Base-by-base conservation (phyloP, 108 stramenopile genomes). In the Fragilariopsis cylindrus region DNA sequence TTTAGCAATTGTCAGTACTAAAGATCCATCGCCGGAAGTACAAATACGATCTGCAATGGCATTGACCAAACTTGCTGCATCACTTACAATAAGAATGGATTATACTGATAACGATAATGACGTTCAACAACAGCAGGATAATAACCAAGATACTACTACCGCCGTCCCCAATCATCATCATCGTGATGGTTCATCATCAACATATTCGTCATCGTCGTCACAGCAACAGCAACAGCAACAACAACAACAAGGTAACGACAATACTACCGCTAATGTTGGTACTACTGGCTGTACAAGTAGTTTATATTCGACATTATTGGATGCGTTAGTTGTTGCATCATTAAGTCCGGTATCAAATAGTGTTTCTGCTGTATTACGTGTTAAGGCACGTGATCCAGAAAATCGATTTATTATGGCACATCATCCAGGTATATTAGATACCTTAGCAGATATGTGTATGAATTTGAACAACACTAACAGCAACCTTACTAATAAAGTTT, bases 301-400 rank as follows among this genome's bases (percentile, higher is more conserved):
- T 30, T 45, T 63, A 41, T 86, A 84, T 76, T 64, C 71, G 8
- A 66, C 78, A 8, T 76, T 94, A 2, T 55, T 94, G 50, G 87
- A 91, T 78, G 88, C 93, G 6, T 81, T 94, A 45, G 90, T 94
- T 7, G 84, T 81, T 18, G 91, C 93, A 65, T 94, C 93, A 16
- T 67, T 84, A 16, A 86, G 90, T 70, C 60, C 65, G 3, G 72
- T 77, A 1, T 74, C 82, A 4, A 88, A 88, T 57, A 86, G 83
- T 16, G 87, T 94, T 21, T 82, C 90, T 3, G 87, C 91, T 30
- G 88, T 94, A 49, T 80, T 94, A 48, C 88, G 93, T 41, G 91
- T 92, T 19, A 94, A 94, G 78, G 87, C 93, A 9, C 76, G 93
- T 47, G 81, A 82, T 43, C 86, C 89, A 41, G 91, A 90, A 58